A percentile compares a stretch with the other conserved stretches of the same genome.
phyloP scores from a whole-genome alignment of 257 asterid species.

The Eucommia ulmoides region DNA sequence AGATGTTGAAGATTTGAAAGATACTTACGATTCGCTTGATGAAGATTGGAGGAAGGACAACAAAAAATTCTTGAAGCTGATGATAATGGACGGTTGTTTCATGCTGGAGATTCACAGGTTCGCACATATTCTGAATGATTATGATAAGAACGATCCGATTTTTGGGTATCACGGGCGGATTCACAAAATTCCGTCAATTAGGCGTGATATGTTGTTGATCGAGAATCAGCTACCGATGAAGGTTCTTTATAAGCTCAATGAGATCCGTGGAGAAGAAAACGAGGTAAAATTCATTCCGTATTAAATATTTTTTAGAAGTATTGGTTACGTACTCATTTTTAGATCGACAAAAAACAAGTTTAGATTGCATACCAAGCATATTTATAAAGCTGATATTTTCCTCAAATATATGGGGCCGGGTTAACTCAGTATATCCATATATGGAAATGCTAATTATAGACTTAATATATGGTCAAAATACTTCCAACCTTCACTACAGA shows the following conservation, averaged over 20 bases:
- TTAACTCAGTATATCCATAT: too few species aligned
- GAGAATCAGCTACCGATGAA: constrained; percentile 25
- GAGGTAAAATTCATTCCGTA: too few species aligned
- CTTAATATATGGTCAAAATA: too few species aligned
- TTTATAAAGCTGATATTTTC: too few species aligned
- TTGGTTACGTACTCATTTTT: too few species aligned
- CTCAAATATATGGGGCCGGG: not conserved
- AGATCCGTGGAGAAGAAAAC: too few species aligned
- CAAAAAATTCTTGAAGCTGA: constrained; percentile 14
- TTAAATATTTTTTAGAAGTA: too few species aligned
- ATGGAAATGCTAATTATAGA: too few species aligned
- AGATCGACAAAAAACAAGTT: too few species aligned
- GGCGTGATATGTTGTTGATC: constrained; percentile 31
- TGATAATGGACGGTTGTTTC: constrained; percentile 33
- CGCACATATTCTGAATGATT: not conserved
- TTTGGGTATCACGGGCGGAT: constrained; percentile 32
- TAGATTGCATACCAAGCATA: too few species aligned
- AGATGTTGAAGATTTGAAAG: not conserved
- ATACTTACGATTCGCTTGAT: not conserved
- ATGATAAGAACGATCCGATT: constrained; percentile 27
- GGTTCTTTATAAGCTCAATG: constrained; percentile 9
- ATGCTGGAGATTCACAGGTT: constrained; percentile 20
- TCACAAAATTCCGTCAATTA: constrained; percentile 20
- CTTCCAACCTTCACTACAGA: too few species aligned
- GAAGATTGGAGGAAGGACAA: constrained; percentile 3